Conservation (phyloP, 352 stramenopile genomes). For the Globisporangium sylvaticum region DNA sequence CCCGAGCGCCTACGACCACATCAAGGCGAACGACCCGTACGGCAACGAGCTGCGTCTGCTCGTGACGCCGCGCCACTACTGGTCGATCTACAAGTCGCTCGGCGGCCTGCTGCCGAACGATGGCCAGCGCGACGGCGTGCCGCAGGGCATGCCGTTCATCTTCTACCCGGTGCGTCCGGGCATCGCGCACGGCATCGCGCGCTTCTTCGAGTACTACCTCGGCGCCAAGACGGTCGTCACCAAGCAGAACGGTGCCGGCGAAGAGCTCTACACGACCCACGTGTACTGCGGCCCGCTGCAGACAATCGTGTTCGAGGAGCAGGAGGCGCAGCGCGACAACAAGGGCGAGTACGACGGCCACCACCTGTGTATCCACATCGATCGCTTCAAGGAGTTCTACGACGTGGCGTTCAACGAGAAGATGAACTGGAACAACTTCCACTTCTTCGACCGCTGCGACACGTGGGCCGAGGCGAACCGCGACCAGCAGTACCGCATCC, state of each 20-base stretch:
- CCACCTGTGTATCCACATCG: conserved; percentile 74
- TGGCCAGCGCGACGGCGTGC: conserved; percentile 29
- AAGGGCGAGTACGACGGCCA: conserved; percentile 72
- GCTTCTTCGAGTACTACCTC: conserved; percentile 71
- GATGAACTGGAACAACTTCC: conserved; percentile 71
- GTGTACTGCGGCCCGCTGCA: conserved; percentile 58
- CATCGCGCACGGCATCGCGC: conserved; percentile 50
- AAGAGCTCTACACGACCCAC: conserved; percentile 33
- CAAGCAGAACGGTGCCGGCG: conserved; percentile 24
- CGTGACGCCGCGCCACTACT: conserved; percentile 54
- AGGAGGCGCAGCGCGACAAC: conserved; percentile 40
- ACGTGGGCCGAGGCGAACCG: conserved; percentile 60
- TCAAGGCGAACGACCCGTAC: conserved; percentile 59
- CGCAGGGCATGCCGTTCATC: conserved; percentile 56
- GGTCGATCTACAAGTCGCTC: conserved; percentile 52
- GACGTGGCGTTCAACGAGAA: conserved; percentile 49
- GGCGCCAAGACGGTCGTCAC: conserved; percentile 46
- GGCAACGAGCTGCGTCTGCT: conserved; percentile 54
- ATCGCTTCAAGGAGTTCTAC: conserved; percentile 64
- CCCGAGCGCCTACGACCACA: conserved; percentile 45
- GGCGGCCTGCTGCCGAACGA: conserved; percentile 45
- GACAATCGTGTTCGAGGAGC: conserved; percentile 61
- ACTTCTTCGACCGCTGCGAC: conserved; percentile 71
- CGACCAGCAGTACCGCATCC: conserved; percentile 71
- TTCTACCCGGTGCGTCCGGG: conserved; percentile 54